Conservation (phyloP, 345 rosid genomes). For the Nasturtium officinale region DNA sequence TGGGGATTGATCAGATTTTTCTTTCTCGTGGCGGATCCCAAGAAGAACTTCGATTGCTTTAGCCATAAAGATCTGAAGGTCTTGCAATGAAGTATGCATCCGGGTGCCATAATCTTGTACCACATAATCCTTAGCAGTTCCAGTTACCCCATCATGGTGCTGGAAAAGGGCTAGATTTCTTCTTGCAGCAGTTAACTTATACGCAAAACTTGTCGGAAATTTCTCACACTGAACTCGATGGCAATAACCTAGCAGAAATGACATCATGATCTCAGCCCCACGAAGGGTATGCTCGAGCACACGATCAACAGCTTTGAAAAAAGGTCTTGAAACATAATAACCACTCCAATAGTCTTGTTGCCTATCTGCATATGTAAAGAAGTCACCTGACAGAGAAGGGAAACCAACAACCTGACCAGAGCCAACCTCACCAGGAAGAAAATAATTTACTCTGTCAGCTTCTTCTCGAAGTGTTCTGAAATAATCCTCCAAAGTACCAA, state of each 20-base stretch:
- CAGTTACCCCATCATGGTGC: constrained; percentile 99
- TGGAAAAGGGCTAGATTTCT: constrained; percentile 98
- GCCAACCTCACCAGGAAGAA: constrained; percentile 80
- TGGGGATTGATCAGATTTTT: constrained; percentile 72
- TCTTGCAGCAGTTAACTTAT: constrained; percentile 93
- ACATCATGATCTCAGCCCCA: constrained; percentile 89
- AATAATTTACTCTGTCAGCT: constrained; percentile 81
- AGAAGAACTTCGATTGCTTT: constrained; percentile 88
- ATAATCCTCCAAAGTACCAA: constrained; percentile 94
- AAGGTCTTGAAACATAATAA: constrained; percentile 96
- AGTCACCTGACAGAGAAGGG: constrained; percentile 96
- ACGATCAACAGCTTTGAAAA: constrained; percentile 97
- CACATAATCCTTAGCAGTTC: constrained; percentile 95
- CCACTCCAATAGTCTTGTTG: constrained; percentile 99
- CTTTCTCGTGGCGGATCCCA: constrained; percentile 84
- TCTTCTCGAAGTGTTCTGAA: constrained; percentile 77
- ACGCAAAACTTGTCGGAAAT: constrained; percentile 67
- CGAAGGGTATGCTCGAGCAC: constrained; percentile 90
- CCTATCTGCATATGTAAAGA: constrained; percentile 95
- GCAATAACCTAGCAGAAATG: constrained; percentile 85
- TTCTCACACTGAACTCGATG: constrained; percentile 86
- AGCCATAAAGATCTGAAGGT: constrained; percentile 94
- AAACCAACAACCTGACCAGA: constrained; percentile 79
- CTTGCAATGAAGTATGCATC: constrained; percentile 89
- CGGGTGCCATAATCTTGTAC: constrained; percentile 85